Base-by-base conservation (phyloP, 2,329 filamentous ascomycete genomes). In the Alternaria triticimaculans region DNA sequence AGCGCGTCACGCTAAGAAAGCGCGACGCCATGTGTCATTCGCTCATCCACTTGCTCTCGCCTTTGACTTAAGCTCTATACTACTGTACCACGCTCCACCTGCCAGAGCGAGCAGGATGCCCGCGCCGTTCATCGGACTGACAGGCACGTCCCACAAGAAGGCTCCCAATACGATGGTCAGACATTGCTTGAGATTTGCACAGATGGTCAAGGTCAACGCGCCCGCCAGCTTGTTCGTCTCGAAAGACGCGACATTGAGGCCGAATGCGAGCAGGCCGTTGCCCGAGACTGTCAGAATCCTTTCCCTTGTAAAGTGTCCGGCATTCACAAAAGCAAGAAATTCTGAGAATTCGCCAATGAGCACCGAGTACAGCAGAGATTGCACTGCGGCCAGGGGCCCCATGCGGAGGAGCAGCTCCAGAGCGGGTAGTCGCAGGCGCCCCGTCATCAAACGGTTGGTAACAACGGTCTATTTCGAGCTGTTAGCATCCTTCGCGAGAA, bases 391-490 rank as follows among this genome's bases (percentile, higher is more conserved):
- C 20, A 57, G 28, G n/a, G 55, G 55, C 9, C 55, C 55, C 55
- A 57, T 57, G 44, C 55, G 55, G 43, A 57, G 55, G 8, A 57
- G 55, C 20, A 57, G 44, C 44, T 57, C 55, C 25, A 57, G 45
- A 18, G 55, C 55, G 20, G 55, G 55, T 18, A 57, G 44, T 37
- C 55, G 55, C 21, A 57, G 21, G 21, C 55, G 55, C 14, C 55
- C 55, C n/a, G 55, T 57, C 55, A 57, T 57, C 55, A 57, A 28
- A 23, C 55, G 55, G 55, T 57, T 57, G 44, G 55, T 57, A 30
- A 57, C 44, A 21, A 57, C 55, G 30, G 55, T 49, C 55, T 57
- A 45, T 37, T 37, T 37, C 21, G 10, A 30, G 37, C 37, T 30
- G 43, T 57, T 30, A 57, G 55, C 44, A n/a, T 37, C 26, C 26